Evolutionary conservation across 495 filamentous ascomycete species (phyloP), one percentile per base, ranked within the genome.

Genomic region (Aspergillus nidulans): DNA sequence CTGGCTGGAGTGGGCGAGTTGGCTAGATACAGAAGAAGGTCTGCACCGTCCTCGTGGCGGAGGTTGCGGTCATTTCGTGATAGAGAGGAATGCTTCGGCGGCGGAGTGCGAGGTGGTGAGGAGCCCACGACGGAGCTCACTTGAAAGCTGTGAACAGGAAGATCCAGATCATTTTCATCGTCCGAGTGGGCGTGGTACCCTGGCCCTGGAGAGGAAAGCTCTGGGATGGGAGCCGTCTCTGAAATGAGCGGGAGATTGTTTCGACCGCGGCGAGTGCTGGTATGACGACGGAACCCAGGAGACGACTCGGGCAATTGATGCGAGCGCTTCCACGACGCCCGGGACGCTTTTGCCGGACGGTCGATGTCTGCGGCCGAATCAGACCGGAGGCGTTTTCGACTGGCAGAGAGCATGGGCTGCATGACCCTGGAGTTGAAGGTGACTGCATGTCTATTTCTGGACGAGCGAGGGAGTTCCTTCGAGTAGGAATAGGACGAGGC

Each of bases 21-120:
- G 57, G 92, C 92, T 24, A 99, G 81, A 68, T 91, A 96, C 38
- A 99, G 77, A 16, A 99, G 81, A 32, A 97, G 76, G 70, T 95
- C 92, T 7, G 91, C 95, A 18, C 90, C 94, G 65, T 94, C 89
- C 64, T 94, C 86, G 47, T 86, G 88, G 43, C 64, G 62, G 38
- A 58, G 62, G 49, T 63, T 70, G 64, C 76, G 77, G 58, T 73
- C 73, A 64, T 55, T 72, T 61, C 72, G 74, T 9, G 76, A 30
- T 30, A 66, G 56, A 10, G 82, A 81, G 57, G 70, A 76, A 53
- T 83, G 79, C 64, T 82, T 85, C 1, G 89, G 90, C 2, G 83
- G 81, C 5, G 91, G 91, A 41, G 91, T 95, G 36, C 85, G 81
- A 34, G 91, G 91, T 40, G 90, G 89, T 4, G 91, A 94, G 28